phyloP scores from a whole-genome alignment of 2,329 filamentous ascomycete genomes.

The Penicillium rolfsii region DNA sequence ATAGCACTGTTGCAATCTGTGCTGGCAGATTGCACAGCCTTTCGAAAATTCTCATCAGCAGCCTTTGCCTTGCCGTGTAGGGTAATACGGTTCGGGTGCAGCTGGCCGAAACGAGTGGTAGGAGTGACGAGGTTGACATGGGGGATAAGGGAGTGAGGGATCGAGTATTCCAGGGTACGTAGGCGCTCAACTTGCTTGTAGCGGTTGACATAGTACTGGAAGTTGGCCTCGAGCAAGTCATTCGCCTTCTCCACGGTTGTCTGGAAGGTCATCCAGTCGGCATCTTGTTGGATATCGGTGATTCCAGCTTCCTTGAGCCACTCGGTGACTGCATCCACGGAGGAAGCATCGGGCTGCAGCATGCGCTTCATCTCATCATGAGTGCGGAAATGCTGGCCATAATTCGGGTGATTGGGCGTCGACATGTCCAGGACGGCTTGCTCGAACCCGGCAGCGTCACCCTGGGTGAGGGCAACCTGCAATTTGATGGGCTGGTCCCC shows the following conservation, averaged over 20 bases:
- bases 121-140: constrained; percentile 49
- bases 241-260: constrained; percentile 44
- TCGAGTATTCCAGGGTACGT: constrained; percentile 46
- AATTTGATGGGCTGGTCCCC: constrained; percentile 35
- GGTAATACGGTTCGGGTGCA: constrained; percentile 35
- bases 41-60: constrained; percentile 26
- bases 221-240: constrained; percentile 43
- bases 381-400: constrained; percentile 54
- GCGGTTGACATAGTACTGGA: constrained; percentile 43
- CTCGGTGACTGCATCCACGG: constrained; percentile 46
- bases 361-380: constrained; percentile 55
- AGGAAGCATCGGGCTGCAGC: constrained; percentile 49
- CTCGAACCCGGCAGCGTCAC: constrained; percentile 46
- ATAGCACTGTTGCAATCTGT: constrained; percentile 49
- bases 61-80: constrained; percentile 27
- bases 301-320: constrained; percentile 53
- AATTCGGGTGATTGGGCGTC: constrained; percentile 51
- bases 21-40: constrained; percentile 19
- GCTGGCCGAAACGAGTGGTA: constrained; percentile 48
- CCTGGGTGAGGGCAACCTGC: constrained; percentile 43
- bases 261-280: constrained; percentile 45
- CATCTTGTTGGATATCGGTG: constrained; percentile 40
- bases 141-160: constrained; percentile 39
- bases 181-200: constrained; percentile 36
- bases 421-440: constrained; percentile 54